These are phyloP conservation scores for Avena sativa DNA, from an alignment of 176 grass and related monocot genomes.

Conservation along the genomic window DNA sequence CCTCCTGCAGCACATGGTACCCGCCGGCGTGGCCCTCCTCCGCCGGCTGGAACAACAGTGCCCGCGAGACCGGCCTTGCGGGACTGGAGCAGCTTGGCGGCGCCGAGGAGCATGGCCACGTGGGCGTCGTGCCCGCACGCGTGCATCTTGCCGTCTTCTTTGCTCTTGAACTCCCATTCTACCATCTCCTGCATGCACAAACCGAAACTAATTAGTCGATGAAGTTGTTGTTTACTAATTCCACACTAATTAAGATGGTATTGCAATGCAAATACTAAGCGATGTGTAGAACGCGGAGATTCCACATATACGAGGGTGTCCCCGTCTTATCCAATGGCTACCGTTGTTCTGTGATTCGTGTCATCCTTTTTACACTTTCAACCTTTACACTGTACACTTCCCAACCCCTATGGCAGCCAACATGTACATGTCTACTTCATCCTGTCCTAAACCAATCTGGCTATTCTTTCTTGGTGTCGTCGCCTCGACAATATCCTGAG, in stretches of 20 bases:
- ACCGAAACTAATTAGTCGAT: background rate
- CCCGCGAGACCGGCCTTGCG: background rate
- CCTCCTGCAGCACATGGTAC: background rate
- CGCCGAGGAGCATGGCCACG: background rate
- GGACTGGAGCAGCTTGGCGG: conserved; percentile 1
- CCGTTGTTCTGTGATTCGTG: too few species aligned
- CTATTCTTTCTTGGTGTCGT: too few species aligned
- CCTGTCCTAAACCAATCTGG: too few species aligned
- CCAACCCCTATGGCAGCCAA: too few species aligned
- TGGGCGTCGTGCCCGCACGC: background rate
- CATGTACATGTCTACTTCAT: too few species aligned
- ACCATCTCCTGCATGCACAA: background rate
- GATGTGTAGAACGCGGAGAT: too few species aligned
- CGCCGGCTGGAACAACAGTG: conserved; percentile 65
- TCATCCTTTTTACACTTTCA: too few species aligned
- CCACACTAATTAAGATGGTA: background rate
- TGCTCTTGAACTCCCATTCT: conserved; percentile 9
- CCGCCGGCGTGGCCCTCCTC: conserved; percentile 45
- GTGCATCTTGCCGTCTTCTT: background rate
- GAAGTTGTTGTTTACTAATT: background rate
- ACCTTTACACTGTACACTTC: too few species aligned
- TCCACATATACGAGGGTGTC: too few species aligned
- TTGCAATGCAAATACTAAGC: background rate
- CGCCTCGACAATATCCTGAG: too few species aligned
- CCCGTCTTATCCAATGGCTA: too few species aligned